These are phyloP conservation scores for Rhizopogon vulgaris DNA, from an alignment of 768 basidiomycete species.

Conservation along the genomic window DNA sequence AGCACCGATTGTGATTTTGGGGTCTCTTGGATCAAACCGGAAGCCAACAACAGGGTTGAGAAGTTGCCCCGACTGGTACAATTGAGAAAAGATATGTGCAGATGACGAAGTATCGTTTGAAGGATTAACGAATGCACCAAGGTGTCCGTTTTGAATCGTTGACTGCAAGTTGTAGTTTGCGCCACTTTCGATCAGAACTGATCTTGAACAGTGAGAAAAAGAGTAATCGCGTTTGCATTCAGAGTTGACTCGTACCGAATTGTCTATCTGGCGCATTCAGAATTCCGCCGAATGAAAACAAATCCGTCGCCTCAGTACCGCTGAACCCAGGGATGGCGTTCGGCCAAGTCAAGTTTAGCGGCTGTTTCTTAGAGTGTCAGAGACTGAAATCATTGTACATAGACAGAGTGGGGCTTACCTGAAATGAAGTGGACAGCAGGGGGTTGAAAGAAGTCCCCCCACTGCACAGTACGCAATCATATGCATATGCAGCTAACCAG, in stretches of 20 bases:
- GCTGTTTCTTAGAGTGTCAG: constrained; percentile 5
- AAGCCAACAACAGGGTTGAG: constrained; percentile 26
- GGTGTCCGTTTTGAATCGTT: constrained; percentile 14
- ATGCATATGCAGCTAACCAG: constrained; percentile 10
- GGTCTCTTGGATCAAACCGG: constrained; percentile 22
- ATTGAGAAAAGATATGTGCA: constrained; percentile 12
- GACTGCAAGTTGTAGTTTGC: constrained; percentile 3
- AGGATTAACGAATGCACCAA: constrained; percentile 21
- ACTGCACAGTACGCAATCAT: constrained; percentile 21
- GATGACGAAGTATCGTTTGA: constrained; percentile 9
- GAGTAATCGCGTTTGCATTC: not conserved
- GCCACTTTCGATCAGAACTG: constrained; percentile 20
- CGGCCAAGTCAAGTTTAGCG: constrained; percentile 12
- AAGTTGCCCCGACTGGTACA: constrained; percentile 16
- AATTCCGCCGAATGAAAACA: constrained; percentile 18
- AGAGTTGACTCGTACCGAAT: constrained; percentile 9
- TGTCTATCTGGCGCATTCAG: constrained; percentile 7
- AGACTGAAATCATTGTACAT: not conserved
- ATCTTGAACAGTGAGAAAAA: not conserved
- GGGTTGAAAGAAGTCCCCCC: constrained; percentile 16
- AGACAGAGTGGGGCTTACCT: constrained; percentile 11
- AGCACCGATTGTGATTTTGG: constrained; percentile 25
- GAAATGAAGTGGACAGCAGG: constrained; percentile 17
- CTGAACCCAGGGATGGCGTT: constrained; percentile 12
- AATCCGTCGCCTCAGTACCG: constrained; percentile 15